Conservation (phyloP, 495 filamentous ascomycete species). For the Podospora didyma region DNA sequence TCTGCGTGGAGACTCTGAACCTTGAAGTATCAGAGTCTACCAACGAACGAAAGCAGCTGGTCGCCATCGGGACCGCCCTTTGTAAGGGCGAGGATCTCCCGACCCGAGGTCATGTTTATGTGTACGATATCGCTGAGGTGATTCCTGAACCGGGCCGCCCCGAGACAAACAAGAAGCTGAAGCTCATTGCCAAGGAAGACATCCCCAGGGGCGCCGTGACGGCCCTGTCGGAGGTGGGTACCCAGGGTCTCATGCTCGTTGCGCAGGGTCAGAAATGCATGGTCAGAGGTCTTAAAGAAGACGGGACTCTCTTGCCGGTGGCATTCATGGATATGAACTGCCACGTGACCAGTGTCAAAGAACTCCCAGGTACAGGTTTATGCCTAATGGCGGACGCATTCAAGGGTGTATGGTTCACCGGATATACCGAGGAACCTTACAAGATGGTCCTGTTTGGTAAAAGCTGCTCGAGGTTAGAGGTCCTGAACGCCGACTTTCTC, state of each 20-base stretch:
- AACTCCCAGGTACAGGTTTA: slow-evolving; percentile 76
- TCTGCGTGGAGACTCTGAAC: slow-evolving; percentile 76
- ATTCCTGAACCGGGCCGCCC: slow-evolving; percentile 83
- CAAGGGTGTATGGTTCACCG: slow-evolving; percentile 92
- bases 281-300: slow-evolving; percentile 93
- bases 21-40: slow-evolving; percentile 88
- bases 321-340: slow-evolving; percentile 98
- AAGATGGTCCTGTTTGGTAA: slow-evolving; percentile 94
- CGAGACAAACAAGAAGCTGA: slow-evolving; percentile 78
- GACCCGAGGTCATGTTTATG: slow-evolving; percentile 77
- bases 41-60: slow-evolving; percentile 73
- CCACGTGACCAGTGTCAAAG: slow-evolving; percentile 78
- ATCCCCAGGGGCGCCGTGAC: slow-evolving; percentile 90
- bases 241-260: slow-evolving; percentile 83
- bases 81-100: slow-evolving; percentile 85
- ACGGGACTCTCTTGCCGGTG: slow-evolving; percentile 83
- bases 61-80: slow-evolving; percentile 81
- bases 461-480: slow-evolving; percentile 66
- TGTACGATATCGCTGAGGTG: slow-evolving; percentile 87
- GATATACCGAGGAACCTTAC: slow-evolving; percentile 93
- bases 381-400: slow-evolving; percentile 81
- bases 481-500: slow-evolving; percentile 80
- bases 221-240: slow-evolving; percentile 80
- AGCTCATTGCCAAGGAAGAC: slow-evolving; percentile 82
- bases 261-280: slow-evolving; percentile 97